phyloP scores from a whole-genome alignment of 495 filamentous ascomycete species.

The Pseudomonodictys pantanalensis region DNA sequence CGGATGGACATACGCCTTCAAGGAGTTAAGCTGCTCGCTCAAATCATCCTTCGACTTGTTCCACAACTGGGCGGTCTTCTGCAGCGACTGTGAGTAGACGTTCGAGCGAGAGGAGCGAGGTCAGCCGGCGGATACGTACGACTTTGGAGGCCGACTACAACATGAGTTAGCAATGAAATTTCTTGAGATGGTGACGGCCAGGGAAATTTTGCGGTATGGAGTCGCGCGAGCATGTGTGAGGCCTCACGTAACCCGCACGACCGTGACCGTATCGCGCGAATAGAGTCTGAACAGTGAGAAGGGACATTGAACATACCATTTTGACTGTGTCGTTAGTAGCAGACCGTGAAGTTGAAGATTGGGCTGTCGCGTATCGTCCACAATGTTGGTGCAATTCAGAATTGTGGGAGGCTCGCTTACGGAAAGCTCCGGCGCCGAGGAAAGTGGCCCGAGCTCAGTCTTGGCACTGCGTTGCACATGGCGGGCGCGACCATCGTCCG shows the following conservation, averaged over 20 bases:
- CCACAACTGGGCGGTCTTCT: conserved; percentile 96
- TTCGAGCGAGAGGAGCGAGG: neutral
- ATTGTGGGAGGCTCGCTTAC: neutral
- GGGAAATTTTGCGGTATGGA: too few relatives aligned
- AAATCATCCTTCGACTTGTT: conserved; percentile 98
- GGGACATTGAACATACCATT: conserved; percentile 22
- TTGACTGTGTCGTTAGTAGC: conserved; percentile 11
- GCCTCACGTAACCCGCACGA: too few relatives aligned
- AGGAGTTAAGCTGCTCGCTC: conserved; percentile 82
- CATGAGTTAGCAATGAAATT: conserved; percentile 16
- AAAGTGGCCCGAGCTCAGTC: conserved; percentile 5
- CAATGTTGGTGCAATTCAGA: neutral
- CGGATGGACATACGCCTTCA: conserved; percentile 28
- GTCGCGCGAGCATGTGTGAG: too few relatives aligned
- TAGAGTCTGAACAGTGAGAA: too few relatives aligned
- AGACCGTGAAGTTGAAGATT: conserved; percentile 5
- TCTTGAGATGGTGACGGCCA: neutral
- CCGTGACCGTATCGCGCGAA: too few relatives aligned
- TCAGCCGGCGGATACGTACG: conserved; percentile 10
- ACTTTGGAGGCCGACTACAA: conserved; percentile 26
- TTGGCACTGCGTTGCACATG: conserved; percentile 6
- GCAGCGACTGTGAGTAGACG: conserved; percentile 46
- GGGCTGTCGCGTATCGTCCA: conserved; percentile 30
- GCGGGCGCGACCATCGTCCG: neutral
- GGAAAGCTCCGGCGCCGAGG: too few relatives aligned